Evolutionary conservation across 306 rosid species (phyloP).

Genomic region (Corylus heterophylla): DNA sequence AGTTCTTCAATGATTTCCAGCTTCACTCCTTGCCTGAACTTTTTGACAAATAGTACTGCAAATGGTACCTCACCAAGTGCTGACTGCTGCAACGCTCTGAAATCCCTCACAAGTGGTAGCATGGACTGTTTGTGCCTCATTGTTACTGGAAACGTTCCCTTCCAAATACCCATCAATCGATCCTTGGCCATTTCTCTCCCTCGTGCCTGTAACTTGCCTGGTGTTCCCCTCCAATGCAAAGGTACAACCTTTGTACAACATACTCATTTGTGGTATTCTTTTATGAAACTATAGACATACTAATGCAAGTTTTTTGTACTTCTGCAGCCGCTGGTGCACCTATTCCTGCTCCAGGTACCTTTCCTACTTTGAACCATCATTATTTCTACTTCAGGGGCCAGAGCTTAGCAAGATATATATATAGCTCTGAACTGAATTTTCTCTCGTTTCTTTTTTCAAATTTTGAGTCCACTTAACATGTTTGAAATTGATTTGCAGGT

Average conservation of each 20-base stretch:
- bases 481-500: conserved; percentile 38
- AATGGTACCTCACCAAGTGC: conserved; percentile 63
- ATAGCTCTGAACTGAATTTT: background rate
- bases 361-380: background rate
- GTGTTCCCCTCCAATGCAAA: conserved; percentile 76
- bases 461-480: background rate
- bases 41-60: conserved; percentile 54
- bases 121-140: conserved; percentile 68
- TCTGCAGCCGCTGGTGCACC: conserved; percentile 66
- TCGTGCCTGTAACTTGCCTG: conserved; percentile 77
- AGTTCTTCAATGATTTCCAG: conserved; percentile 39
- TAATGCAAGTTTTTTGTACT: background rate
- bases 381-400: background rate
- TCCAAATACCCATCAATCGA: conserved; percentile 61
- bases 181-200: conserved; percentile 78
- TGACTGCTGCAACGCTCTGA: conserved; percentile 61
- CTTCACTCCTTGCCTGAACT: conserved; percentile 63
- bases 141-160: conserved; percentile 51
- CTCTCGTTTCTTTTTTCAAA: background rate
- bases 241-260: conserved; percentile 17
- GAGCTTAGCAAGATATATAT: background rate
- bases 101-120: conserved; percentile 47
- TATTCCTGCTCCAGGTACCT: conserved; percentile 73
- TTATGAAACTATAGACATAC: background rate
- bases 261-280: background rate